Base-by-base conservation (phyloP, 2,329 filamentous ascomycete genomes). In the Aspergillus terreus region DNA sequence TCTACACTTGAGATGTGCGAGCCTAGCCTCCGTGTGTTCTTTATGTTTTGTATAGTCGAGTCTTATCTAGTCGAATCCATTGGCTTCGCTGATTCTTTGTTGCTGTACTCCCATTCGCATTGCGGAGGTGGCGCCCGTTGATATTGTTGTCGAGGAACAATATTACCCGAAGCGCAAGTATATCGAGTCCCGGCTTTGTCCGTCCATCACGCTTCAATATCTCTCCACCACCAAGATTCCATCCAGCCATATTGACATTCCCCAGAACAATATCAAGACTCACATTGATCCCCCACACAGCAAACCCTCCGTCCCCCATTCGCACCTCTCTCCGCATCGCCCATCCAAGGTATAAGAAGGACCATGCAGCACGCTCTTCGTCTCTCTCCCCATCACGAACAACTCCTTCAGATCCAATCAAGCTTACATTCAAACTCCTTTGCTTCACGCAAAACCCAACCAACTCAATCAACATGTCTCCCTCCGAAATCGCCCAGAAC, bases 1-100 rank as follows among this genome's bases (percentile, higher is more conserved):
- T 91, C 35, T 91, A 91, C 70, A 91, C 87, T 27, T 80, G 6
- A 23, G 23, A 23, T 23, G 23, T 23, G 23, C 23, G 23, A 23
- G 23, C 4, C 23, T 23, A 62, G 71, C 49, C 5, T 15, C 41
- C 14, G 21, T 42, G 44, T 48, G 11, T 45, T 46, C n/a, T 40
- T 25, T 46, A 44, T 52, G 43, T 47, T 54, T 32, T 17, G 38
- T 14, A 19, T 35, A 36, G 44, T 19, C 12, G n/a, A 23, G n/a
- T 21, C 6, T 10, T 27, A 42, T 3, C 21, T 43, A 14, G 10
- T 42, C 30, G 21, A 36, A 41, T 48, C 19, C 4, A 41, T 46
- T 38, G 21, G 44, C 33, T 4, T 30, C 15, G 27, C 30, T 30
- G 4, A 27, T 27, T 50, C 27, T 50, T 55, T 42, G 19, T 23